phyloP scores from a whole-genome alignment of 192 early-diverging fungal genomes.

The Physocladia obscura region DNA sequence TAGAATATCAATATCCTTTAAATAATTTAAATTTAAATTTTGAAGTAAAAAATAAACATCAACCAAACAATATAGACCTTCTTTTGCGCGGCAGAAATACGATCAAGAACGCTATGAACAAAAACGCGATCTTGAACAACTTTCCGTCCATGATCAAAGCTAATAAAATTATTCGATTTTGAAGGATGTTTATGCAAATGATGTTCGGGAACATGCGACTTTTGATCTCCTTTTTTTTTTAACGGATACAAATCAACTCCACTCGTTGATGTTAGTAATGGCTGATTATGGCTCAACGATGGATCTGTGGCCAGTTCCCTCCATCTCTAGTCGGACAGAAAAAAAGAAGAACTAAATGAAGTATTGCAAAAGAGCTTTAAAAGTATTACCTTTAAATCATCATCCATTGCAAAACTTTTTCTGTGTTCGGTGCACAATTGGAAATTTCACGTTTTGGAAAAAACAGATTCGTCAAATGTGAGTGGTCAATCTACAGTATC shows the following conservation, averaged over 20 bases:
- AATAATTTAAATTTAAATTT: neutral
- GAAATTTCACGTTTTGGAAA: no score
- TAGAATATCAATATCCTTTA: conserved; percentile 30
- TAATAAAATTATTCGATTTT: neutral
- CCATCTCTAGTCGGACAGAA: conserved; percentile 28
- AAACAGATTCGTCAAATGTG: no score
- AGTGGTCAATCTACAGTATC: no score
- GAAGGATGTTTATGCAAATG: conserved; percentile 16
- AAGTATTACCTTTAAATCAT: conserved; percentile 11
- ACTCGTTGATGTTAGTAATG: no score
- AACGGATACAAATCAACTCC: conserved; percentile 2
- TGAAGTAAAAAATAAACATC: neutral
- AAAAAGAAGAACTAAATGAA: no score
- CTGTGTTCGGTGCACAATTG: no score
- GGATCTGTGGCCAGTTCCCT: conserved; percentile 18
- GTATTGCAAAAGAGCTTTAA: no score
- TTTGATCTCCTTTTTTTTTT: neutral
- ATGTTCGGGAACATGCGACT: neutral
- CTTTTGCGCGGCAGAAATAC: conserved; percentile 24
- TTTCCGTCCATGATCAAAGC: neutral
- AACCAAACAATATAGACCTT: no score
- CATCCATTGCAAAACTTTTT: no score
- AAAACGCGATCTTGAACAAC: conserved; percentile 18
- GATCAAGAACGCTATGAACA: conserved; percentile 22
- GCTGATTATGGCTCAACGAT: neutral